Base-by-base conservation (phyloP, 2,329 filamentous ascomycete genomes). In the Calonectria leucothoes region DNA sequence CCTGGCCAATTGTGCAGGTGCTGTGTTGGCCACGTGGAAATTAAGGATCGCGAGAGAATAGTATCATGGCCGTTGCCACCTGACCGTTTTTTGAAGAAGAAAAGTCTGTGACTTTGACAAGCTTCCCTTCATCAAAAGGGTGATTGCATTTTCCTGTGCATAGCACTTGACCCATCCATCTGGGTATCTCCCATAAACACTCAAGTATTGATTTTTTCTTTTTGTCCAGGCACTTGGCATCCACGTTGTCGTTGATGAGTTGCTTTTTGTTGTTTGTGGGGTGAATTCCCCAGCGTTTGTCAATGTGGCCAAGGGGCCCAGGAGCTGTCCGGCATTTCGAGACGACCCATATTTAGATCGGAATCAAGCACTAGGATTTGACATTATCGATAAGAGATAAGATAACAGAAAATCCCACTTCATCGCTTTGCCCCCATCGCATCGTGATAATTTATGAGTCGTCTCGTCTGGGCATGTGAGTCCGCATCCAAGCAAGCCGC, bases 321-420 rank as follows among this genome's bases (percentile, higher is more conserved):
- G 33, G 35, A 51, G 45, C 67, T 25, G n/a, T 35, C 37, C 57
- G 68, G 33, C 57, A 63, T 70, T 48, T 48, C 39, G 23, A n/a
- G 15, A 48, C 4, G 69, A 33, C 69, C 69, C 61, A 66, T 45
- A 17, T 29, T 35, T 48, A 45, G 55, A 25, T 25, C 23, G 23
- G 31, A 23, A 29, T 20, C 17, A 42, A 61, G 12, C 14, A 17
- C 37, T 42, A 42, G 35, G 25, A n/a, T 42, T n/a, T 33, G 17
- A 33, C 35, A 23, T 25, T 79, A 80, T 80, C 78, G 78, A 80
- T 80, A 80, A 76, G 33, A 37, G 75, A 77, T 73, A 73, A 76
- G 76, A 78, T 79, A 74, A 75, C 57, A 76, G 37, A 61, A 37
- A 73, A 74, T 69, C 29, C 48, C 14, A 55, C 55, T 71, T 27